Conservation (phyloP, 176 grass and related monocot genomes). For the Oryza glaberrima region DNA sequence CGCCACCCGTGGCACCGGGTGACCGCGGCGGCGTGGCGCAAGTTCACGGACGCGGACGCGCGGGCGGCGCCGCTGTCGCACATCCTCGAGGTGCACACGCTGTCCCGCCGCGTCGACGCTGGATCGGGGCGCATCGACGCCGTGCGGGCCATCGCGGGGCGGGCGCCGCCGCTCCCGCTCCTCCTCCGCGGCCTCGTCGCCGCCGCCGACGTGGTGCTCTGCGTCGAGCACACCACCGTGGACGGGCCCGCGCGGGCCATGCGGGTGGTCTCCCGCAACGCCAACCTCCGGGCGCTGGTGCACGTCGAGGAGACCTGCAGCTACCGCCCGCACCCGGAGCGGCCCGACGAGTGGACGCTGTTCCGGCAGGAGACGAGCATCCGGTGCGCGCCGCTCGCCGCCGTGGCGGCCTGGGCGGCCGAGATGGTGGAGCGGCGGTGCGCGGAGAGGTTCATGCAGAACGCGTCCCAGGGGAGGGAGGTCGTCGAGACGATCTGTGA, state of each 20-base stretch:
- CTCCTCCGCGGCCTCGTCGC: slow-evolving; percentile 37
- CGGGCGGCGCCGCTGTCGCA: slow-evolving; percentile 36
- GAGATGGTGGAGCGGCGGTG: slow-evolving; percentile 67
- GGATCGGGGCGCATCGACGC: slow-evolving; percentile 39
- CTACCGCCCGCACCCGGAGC: slow-evolving; percentile 68
- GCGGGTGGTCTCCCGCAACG: slow-evolving; percentile 62
- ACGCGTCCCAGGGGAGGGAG: slow-evolving; percentile 56
- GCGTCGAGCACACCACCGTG: slow-evolving; percentile 65
- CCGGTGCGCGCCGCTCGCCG: slow-evolving; percentile 62
- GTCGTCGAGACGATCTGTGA: slow-evolving; percentile 71
- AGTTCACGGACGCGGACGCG: slow-evolving; percentile 69
- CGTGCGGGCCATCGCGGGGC: slow-evolving; percentile 58
- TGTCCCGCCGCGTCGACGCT: slow-evolving; percentile 45
- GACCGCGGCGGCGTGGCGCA: slow-evolving; percentile 73
- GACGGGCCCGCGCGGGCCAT: slow-evolving; percentile 58
- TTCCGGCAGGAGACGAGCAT: slow-evolving; percentile 78
- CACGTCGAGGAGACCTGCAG: slow-evolving; percentile 67
- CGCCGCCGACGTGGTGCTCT: slow-evolving; percentile 42
- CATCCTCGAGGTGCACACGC: slow-evolving; percentile 72
- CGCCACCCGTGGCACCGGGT: slow-evolving; percentile 81
- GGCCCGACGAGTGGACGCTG: slow-evolving; percentile 68
- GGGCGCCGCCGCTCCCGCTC: slow-evolving; percentile 61
- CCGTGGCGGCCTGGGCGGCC: slow-evolving; percentile 49
- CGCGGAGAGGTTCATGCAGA: slow-evolving; percentile 67
- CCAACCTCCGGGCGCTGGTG: slow-evolving; percentile 53